These are phyloP conservation scores for Spizellomyces sp. DNA, from an alignment of 192 early-diverging fungal genomes.

Conservation along the genomic window DNA sequence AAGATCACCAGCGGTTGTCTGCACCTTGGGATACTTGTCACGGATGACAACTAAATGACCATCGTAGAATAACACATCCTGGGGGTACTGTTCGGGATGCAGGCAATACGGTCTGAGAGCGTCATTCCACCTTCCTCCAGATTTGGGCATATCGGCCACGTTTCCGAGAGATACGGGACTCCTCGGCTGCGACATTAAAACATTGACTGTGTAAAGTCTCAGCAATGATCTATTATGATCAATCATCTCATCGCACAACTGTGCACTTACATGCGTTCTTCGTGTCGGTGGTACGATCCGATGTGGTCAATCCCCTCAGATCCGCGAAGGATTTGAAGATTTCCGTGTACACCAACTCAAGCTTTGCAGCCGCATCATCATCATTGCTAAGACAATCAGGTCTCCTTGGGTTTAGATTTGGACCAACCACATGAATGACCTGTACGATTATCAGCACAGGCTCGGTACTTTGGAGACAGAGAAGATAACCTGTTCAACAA, in stretches of 20 bases:
- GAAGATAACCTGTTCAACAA: constrained; percentile 15
- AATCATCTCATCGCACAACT: too few species aligned
- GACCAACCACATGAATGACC: constrained; percentile 24
- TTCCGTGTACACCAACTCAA: not conserved
- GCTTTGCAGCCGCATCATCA: not conserved
- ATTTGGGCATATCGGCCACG: not conserved
- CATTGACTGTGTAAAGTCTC: too few species aligned
- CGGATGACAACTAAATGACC: constrained; percentile 47
- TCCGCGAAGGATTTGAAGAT: not conserved
- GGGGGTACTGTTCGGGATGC: constrained; percentile 41
- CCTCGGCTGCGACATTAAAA: too few species aligned
- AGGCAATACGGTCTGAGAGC: constrained; percentile 43
- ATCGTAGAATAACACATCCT: constrained; percentile 44
- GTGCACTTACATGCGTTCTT: too few species aligned
- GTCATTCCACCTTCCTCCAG: constrained; percentile 29
- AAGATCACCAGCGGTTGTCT: not conserved
- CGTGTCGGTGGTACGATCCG: too few species aligned
- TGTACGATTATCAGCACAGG: not conserved
- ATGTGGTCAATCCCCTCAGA: not conserved
- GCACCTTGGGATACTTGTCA: constrained; percentile 52
- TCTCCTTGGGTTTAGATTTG: constrained; percentile 25
- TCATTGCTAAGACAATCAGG: not conserved
- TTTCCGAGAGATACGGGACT: not conserved
- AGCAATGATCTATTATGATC: too few species aligned
- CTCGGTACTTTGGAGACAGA: not conserved